Evolutionary conservation across 2,329 filamentous ascomycete species (phyloP).

Genomic region (Didymella pomorum): DNA sequence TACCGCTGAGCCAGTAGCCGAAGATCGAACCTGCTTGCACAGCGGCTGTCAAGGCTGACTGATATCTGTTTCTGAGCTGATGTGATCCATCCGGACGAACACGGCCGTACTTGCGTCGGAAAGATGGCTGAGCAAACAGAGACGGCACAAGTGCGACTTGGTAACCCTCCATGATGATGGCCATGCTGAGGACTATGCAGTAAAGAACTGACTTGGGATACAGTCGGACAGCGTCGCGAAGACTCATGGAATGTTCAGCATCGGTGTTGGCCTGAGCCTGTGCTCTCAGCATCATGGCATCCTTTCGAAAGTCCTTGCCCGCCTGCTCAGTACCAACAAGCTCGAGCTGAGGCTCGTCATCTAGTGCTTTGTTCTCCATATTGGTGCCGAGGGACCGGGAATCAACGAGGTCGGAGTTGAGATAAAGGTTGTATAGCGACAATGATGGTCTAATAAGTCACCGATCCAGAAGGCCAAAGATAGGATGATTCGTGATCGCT

Average conservation of each 20-base stretch:
- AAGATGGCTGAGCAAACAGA: constrained; percentile 64
- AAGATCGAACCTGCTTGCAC: constrained; percentile 51
- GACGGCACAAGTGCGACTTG: constrained; percentile 80
- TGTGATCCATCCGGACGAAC: constrained; percentile 40
- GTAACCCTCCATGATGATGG: constrained; percentile 89
- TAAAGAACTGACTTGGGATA: constrained; percentile 85
- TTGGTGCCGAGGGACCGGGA: not conserved
- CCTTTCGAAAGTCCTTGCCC: not conserved
- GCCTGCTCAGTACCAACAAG: not conserved
- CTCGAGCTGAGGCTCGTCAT: not conserved
- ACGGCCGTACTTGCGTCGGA: constrained; percentile 52
- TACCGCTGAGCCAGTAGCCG: constrained; percentile 44
- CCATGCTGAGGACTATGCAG: constrained; percentile 82
- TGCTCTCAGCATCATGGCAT: constrained; percentile 3
- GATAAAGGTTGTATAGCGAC: not conserved
- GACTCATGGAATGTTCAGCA: constrained; percentile 24
- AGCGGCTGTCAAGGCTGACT: constrained; percentile 53
- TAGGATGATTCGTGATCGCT: not conserved
- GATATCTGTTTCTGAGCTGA: constrained; percentile 53
- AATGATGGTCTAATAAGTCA: not conserved
- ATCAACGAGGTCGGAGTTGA: not conserved
- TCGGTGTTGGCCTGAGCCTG: constrained; percentile 12
- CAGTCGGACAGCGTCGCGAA: constrained; percentile 74
- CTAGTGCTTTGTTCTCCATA: not conserved
- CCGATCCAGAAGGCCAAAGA: not conserved